phyloP scores from a whole-genome alignment of 176 grass and related monocot species.

The Zoysia japonica region DNA sequence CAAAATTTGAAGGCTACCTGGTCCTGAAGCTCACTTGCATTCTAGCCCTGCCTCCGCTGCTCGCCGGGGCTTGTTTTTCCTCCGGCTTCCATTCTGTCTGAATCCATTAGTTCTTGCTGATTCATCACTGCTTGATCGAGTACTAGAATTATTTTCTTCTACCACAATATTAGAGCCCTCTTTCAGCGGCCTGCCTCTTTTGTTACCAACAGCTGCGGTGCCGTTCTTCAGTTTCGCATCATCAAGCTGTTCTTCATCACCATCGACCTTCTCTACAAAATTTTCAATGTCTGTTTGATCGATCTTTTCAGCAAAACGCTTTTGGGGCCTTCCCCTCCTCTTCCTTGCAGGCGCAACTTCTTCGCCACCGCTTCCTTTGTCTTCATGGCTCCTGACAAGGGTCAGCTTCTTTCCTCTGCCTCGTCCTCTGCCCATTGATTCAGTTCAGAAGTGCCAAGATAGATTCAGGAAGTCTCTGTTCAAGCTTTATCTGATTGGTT shows the following conservation, averaged over 20 bases:
- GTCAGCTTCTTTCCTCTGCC: conserved; percentile 65
- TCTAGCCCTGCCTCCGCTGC: conserved; percentile 69
- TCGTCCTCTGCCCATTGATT: conserved; percentile 77
- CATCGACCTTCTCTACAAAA: conserved; percentile 47
- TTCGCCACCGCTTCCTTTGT: conserved; percentile 60
- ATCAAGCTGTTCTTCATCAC: conserved; percentile 41
- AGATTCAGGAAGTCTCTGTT: conserved; percentile 17
- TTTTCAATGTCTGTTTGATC: conserved; percentile 53
- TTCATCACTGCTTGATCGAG: conserved; percentile 57
- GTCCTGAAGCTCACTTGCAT: conserved; percentile 63
- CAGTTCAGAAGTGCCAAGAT: conserved; percentile 15
- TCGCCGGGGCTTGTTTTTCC: conserved; percentile 72
- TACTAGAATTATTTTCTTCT: conserved; percentile 44
- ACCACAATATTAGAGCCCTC: conserved; percentile 42
- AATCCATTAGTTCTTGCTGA: conserved; percentile 52
- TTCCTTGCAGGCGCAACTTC: conserved; percentile 57
- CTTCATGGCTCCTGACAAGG: conserved; percentile 58
- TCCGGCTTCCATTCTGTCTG: conserved; percentile 67
- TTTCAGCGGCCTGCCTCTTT: conserved; percentile 60
- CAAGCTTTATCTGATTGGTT: conserved; percentile 27
- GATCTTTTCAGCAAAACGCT: conserved; percentile 49
- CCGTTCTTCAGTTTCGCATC: conserved; percentile 43
- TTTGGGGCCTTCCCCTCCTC: conserved; percentile 81
- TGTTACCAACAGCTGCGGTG: conserved; percentile 39
- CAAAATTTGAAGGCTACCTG: conserved; percentile 18